These are phyloP conservation scores for Solanum tarijense DNA, from an alignment of 257 asterid genomes.

Conservation along the genomic window DNA sequence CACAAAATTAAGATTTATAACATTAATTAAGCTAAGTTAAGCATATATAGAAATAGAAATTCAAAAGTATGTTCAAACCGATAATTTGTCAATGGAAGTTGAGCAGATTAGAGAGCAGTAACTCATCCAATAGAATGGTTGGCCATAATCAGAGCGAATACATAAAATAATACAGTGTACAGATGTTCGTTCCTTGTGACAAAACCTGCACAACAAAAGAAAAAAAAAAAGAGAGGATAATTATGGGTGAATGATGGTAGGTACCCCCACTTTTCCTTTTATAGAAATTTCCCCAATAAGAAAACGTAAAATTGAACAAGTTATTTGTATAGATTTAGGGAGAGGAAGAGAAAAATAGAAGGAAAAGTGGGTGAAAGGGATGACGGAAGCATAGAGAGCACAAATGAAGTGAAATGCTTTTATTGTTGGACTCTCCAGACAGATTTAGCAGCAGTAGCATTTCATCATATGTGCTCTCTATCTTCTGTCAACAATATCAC, in stretches of 20 bases:
- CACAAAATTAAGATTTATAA: too few relatives aligned
- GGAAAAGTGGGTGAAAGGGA: conserved; percentile 9
- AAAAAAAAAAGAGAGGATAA: not conserved
- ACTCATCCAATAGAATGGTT: not conserved
- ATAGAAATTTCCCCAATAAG: not conserved
- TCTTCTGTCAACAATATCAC: conserved; percentile 33
- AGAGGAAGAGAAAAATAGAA: not conserved
- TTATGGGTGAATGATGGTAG: not conserved
- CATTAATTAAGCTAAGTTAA: too few relatives aligned
- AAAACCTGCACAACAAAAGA: not conserved
- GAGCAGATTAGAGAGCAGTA: not conserved
- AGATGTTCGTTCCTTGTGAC: not conserved
- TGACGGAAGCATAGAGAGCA: conserved; percentile 77
- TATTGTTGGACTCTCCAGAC: not conserved
- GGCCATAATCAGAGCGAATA: not conserved
- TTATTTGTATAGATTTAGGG: not conserved
- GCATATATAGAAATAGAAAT: too few relatives aligned
- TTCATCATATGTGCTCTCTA: conserved; percentile 43
- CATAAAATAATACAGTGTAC: not conserved
- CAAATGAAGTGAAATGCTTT: conserved; percentile 50
- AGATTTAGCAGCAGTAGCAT: conserved; percentile 28
- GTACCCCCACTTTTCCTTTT: not conserved
- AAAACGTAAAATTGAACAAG: not conserved
- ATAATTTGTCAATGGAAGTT: not conserved
- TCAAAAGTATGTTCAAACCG: not conserved